Percentiles rank a stretch among this genome's conserved stretches.
Conservation (phyloP, 208 protist genomes). For the Crithidia brevicula region DNA sequence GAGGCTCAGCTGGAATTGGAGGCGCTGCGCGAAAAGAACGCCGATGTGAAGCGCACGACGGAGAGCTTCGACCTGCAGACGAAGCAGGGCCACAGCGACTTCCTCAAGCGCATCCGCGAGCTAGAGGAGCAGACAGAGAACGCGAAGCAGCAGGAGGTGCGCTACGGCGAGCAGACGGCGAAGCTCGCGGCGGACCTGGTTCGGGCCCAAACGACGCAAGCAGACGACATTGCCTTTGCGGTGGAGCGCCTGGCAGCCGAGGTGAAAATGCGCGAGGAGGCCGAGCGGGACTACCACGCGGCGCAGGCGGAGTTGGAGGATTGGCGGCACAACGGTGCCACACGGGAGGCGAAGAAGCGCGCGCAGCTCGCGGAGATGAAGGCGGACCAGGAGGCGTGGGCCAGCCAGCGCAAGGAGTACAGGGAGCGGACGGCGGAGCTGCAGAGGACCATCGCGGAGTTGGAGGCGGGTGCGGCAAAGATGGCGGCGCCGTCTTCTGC, state of each 20-base stretch:
- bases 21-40: slow-evolving; percentile 58
- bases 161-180: slow-evolving; percentile 54
- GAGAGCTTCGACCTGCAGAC: slow-evolving; percentile 84
- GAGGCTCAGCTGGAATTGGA: slow-evolving; percentile 84
- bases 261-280: slow-evolving; percentile 55
- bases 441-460: slow-evolving; percentile 42
- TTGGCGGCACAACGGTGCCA: slow-evolving; percentile 54
- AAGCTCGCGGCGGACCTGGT: slow-evolving; percentile 63
- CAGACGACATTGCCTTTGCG: slow-evolving; percentile 53
- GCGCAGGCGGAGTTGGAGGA: slow-evolving; percentile 60
- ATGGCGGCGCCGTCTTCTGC: background rate
- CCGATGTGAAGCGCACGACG: slow-evolving; percentile 64
- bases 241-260: slow-evolving; percentile 61
- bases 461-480: slow-evolving; percentile 37
- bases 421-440: slow-evolving; percentile 42
- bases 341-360: slow-evolving; percentile 57
- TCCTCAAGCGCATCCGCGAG: slow-evolving; percentile 62
- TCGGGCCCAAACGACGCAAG: slow-evolving; percentile 43
- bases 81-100: slow-evolving; percentile 79
- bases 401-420: slow-evolving; percentile 69
- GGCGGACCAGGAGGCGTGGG: slow-evolving; percentile 65
- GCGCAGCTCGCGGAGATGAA: slow-evolving; percentile 48
- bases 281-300: slow-evolving; percentile 56
- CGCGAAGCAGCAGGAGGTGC: slow-evolving; percentile 53
- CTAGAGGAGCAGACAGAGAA: slow-evolving; percentile 76